These are phyloP conservation scores for Kingdonia uniflora DNA, from an alignment of 164 flowering plant genomes.

Conservation along the genomic window DNA sequence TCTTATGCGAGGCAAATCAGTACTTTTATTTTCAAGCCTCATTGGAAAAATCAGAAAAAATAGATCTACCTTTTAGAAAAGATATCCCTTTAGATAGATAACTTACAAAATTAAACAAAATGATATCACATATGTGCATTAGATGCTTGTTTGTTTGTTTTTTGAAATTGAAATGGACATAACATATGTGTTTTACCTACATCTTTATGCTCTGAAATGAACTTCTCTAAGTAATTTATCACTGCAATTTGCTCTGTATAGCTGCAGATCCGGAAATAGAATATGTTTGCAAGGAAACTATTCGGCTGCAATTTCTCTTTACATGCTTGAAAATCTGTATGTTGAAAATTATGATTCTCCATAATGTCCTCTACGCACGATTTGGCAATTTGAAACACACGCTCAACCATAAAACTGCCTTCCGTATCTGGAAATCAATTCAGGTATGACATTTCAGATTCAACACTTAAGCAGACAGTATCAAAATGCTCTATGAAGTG, in stretches of 20 bases:
- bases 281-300: conserved; percentile 60
- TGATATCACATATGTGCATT: background rate
- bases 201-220: conserved; percentile 72
- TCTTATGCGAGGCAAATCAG: too few species aligned
- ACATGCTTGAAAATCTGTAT: conserved; percentile 25
- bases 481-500: background rate
- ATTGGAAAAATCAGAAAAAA: too few species aligned
- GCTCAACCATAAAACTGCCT: conserved; percentile 98
- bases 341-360: conserved; percentile 19
- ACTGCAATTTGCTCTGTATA: conserved; percentile 86
- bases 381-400: conserved; percentile 80
- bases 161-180: background rate
- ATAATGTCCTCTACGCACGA: conserved; percentile 58
- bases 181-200: conserved; percentile 34
- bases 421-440: conserved; percentile 61
- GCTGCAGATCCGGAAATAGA: conserved; percentile 81
- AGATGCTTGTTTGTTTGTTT: background rate
- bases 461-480: background rate
- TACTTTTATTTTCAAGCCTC: too few species aligned
- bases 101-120: too few species aligned
- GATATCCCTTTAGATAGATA: too few species aligned
- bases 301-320: conserved; percentile 36
- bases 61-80: too few species aligned
- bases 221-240: conserved; percentile 72
- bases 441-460: conserved; percentile 3